Evolutionary conservation across 164 flowering plant genomes (phyloP).

Genomic region (grape (Vitis vinifera)): ASM3070453v1 NC_081810.1:5790001-5790500

Average conservation of each 20-base stretch:
- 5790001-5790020: background rate
- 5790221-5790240: no score
- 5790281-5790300: constrained; percentile 17
- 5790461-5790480: constrained; percentile 22
- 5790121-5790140: background rate
- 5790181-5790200: no score
- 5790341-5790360: constrained; percentile 14
- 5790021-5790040: constrained; percentile 1
- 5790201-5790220: no score
- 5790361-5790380: constrained; percentile 14
- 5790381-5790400: background rate
- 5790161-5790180: no score
- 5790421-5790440: background rate
- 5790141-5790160: background rate
- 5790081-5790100: constrained; percentile 9
- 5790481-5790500: background rate
- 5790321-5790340: background rate
- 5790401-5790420: background rate
- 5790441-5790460: background rate
- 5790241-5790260: background rate
- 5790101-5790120: background rate
- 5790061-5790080: constrained; percentile 15
- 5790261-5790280: constrained; percentile 7
- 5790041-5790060: constrained; percentile 9
- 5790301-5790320: constrained; percentile 15